phyloP scores from a whole-genome alignment of 345 rosid species.

The Mercurialis annua region DNA sequence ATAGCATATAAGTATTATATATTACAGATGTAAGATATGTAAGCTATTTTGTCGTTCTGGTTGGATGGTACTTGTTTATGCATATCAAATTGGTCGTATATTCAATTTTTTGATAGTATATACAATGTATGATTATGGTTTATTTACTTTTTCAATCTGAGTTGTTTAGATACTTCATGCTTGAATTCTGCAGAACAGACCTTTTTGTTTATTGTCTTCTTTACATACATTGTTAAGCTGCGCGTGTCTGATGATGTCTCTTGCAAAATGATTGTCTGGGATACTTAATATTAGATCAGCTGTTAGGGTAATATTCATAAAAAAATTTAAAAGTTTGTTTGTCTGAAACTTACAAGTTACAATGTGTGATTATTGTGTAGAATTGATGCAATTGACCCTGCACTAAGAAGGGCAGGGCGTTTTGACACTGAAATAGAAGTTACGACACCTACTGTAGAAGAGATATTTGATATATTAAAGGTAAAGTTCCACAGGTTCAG shows the following conservation, averaged over 20 bases:
- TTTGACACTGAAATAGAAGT: conserved; percentile 89
- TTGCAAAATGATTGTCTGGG: no score
- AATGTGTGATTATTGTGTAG: conserved; percentile 44
- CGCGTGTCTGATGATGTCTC: background rate
- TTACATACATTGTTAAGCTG: no score
- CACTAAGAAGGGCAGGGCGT: conserved; percentile 83
- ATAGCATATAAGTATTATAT: background rate
- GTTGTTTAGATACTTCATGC: no score
- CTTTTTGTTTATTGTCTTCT: no score
- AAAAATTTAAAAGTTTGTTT: background rate
- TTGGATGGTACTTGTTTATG: no score
- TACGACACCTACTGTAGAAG: conserved; percentile 71
- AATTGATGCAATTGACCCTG: conserved; percentile 65
- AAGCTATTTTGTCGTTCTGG: background rate
- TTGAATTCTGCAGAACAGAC: no score
- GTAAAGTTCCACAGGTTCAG: conserved; percentile 28
- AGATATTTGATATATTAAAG: conserved; percentile 74
- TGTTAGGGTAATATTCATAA: background rate
- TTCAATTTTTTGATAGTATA: no score
- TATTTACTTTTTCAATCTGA: no score
- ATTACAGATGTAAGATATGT: background rate
- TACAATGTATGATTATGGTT: no score
- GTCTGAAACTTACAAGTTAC: background rate
- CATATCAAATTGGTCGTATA: no score
- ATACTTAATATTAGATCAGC: background rate